Conservation (phyloP, 345 rosid species). For the Euphorbia lathyris region DNA sequence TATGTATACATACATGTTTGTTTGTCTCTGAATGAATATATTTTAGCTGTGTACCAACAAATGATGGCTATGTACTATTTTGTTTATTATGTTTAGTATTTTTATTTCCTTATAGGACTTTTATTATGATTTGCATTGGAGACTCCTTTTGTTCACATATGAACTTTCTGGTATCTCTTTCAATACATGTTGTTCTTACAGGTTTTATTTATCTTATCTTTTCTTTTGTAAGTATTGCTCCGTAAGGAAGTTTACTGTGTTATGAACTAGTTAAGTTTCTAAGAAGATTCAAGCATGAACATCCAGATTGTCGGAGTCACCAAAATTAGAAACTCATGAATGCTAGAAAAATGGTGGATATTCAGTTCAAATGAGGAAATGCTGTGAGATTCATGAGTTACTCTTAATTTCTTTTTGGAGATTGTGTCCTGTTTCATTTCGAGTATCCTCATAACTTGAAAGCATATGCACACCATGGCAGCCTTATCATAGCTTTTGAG, state of each 20-base stretch:
- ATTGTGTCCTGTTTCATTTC: not conserved
- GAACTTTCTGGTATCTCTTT: not conserved
- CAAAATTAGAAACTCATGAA: not conserved
- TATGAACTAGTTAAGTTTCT: not conserved
- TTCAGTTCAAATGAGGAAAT: not conserved
- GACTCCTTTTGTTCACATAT: too few relatives aligned
- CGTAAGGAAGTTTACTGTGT: not conserved
- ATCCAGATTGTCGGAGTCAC: not conserved
- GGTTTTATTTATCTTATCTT: not conserved
- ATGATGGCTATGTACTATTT: not conserved
- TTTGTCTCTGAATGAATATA: not conserved
- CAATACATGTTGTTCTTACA: not conserved
- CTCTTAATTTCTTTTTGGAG: not conserved
- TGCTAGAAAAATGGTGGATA: not conserved
- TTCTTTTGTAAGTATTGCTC: not conserved
- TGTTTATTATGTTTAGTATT: not conserved
- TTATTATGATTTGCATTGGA: not conserved
- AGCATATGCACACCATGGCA: not conserved
- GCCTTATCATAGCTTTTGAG: not conserved
- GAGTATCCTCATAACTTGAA: not conserved
- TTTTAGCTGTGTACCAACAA: not conserved
- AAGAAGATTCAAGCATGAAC: not conserved
- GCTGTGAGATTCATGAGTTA: not conserved
- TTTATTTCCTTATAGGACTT: not conserved
- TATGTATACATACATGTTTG: not conserved